Percentiles rank a stretch among this genome's conserved stretches.
These are phyloP conservation scores for Pseudofabraea citricarpa DNA, from an alignment of 2,329 filamentous ascomycete genomes.

Conservation along the genomic window DNA sequence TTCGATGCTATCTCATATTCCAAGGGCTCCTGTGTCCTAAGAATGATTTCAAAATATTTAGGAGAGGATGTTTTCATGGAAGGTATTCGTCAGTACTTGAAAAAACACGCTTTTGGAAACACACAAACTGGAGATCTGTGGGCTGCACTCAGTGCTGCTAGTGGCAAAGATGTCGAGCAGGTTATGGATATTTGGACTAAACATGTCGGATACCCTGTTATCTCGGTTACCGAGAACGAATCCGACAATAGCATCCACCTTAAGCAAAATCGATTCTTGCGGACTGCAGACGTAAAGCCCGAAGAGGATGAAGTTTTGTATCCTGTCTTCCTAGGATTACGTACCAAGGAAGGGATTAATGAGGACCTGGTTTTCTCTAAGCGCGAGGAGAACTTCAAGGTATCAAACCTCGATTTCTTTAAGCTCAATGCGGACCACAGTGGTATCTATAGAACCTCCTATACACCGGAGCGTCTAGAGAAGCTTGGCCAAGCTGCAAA, in stretches of 20 bases:
- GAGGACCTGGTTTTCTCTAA: slow-evolving; percentile 65
- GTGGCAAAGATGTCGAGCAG: slow-evolving; percentile 82
- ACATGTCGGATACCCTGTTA: slow-evolving; percentile 88
- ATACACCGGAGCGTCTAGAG: slow-evolving; percentile 74
- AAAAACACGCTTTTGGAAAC: slow-evolving; percentile 96
- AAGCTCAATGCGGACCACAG: slow-evolving; percentile 96
- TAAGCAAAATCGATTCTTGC: slow-evolving; percentile 92
- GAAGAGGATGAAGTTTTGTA: slow-evolving; percentile 87
- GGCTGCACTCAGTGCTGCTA: slow-evolving; percentile 81
- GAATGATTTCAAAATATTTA: slow-evolving; percentile 95
- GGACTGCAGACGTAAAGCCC: slow-evolving; percentile 87
- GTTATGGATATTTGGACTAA: slow-evolving; percentile 98
- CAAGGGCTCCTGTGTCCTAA: slow-evolving; percentile 90
- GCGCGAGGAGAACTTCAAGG: slow-evolving; percentile 72
- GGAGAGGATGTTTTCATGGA: slow-evolving; percentile 92
- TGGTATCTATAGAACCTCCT: slow-evolving; percentile 86
- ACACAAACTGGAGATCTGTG: slow-evolving; percentile 88
- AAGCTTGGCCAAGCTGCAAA: slow-evolving; percentile 88
- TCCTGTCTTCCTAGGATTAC: slow-evolving; percentile 83
- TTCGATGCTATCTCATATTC: slow-evolving; percentile 98
- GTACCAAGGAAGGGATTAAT: slow-evolving; percentile 77
- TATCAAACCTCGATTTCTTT: slow-evolving; percentile 82
- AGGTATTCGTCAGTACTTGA: slow-evolving; percentile 84
- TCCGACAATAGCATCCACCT: slow-evolving; percentile 70
- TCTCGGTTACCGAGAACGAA: slow-evolving; percentile 76